Evolutionary conservation across 441 rosid species (phyloP), one percentile per base, ranked within the genome.

Genomic region (Adansonia rubrostipa): DNA sequence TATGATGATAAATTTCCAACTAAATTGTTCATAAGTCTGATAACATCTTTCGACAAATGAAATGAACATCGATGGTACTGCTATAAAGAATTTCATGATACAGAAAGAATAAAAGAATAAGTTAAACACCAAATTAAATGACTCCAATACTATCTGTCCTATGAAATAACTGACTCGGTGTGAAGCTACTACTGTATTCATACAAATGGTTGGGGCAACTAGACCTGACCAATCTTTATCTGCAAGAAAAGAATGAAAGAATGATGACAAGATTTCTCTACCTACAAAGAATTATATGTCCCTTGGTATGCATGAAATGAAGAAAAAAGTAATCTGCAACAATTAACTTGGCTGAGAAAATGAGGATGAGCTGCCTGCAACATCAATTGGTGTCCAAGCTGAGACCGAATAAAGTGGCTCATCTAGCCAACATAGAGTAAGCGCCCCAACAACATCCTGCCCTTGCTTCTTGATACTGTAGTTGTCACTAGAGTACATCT

Each of bases 351-450:
- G 88, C 84, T 85, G 88, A 65, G 90, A 81, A 72, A 84, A 88
- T 44, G 92, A 81, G 61, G 90, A 89, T 58, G 93, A 89, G 81
- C 90, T 87, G 82, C 93, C 92, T 3, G 86, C 87, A 42, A 82
- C 68, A 79, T 89, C 90, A n/a, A 78, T 79, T 10, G 90, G 89
- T 14, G 80, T 61, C 99, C 99, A 95, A 5, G 94, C 92, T 0
- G 99, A 95, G 87, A 93, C 90, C 3, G 98, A 89, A 50, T 87
- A 93, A 19, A 95, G 97, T 68, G 94, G 90, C 88, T 93, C 95
- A 78, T 90, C 98, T 77, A 83, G 81, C 96, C 96, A 92, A 79
- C 88, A 83, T 47, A 95, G 83, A 3, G 98, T 92, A 5, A 93
- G 84, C 24, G 90, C 98, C 0, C 54, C 54, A 48, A 80, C 85